Base-by-base conservation (phyloP, 768 basidiomycete genomes). In the Lyophyllum atratum region DNA sequence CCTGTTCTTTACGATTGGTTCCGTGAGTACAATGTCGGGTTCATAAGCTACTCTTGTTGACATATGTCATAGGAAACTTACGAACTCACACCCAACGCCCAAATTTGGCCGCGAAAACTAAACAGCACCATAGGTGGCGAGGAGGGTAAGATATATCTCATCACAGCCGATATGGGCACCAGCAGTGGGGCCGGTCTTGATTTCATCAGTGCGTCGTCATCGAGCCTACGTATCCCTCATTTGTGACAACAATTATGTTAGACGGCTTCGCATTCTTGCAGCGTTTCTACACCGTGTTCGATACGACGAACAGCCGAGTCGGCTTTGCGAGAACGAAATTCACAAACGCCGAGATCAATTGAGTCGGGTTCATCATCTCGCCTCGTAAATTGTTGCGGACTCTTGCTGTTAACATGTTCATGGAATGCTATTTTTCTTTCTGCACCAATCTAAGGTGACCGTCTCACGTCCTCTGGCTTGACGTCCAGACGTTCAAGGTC, bases 41-140 rank as follows among this genome's bases (percentile, higher is more conserved):
- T 10, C n/a, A 33, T 34, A 2, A n/a, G 2, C 26, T 22, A 25
- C 29, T 33, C 17, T 47, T 26, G 24, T 26, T 46, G 17, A 46
- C 25, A 19, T 22, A 48, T 55, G 14, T 31, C 24, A 56, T 57
- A 84, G 80, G 70, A 70, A 15, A 78, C 77, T 9, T 86, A 77
- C 62, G 81, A 83, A 67, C 61, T 89, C 54, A 84, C 82, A 2
- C 66, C 83, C 15, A 85, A 87, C 62, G 86, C 84, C 3, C 87
- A 90, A 75, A 83, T 86, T 59, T 89, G 86, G 85, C 87, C 86
- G 0, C 81, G 84, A 46, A 64, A 74, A 3, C 73, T 84, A 58
- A 89, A 90, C 72, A 68, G 72, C 15, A 69, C 71, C 31, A 77
- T 90, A 14, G 85, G 85, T 54, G 89, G 89, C 45, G 66, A 71